Percentiles rank a stretch among this genome's conserved stretches.
These are phyloP conservation scores for Flammula alnicola DNA, from an alignment of 1,284 basidiomycete genomes.

Conservation along the genomic window DNA sequence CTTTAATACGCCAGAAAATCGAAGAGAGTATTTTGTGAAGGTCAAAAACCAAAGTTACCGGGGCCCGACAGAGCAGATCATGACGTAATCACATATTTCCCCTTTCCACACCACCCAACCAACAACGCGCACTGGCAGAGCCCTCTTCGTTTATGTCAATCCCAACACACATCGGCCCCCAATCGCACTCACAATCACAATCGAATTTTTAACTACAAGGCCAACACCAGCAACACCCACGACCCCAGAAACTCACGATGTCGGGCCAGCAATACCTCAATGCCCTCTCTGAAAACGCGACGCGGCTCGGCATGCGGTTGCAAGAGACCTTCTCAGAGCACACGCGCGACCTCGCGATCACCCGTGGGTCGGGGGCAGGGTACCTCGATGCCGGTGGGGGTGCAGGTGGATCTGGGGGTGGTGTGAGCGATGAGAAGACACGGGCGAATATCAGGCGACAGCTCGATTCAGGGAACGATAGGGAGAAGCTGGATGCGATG, in stretches of 20 bases:
- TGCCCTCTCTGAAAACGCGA: constrained; percentile 78
- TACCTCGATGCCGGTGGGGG: constrained; percentile 70
- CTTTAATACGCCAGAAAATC: too few species aligned
- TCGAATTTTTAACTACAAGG: too few species aligned
- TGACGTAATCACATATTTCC: constrained; percentile 12
- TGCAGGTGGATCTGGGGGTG: too few species aligned
- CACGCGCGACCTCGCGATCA: constrained; percentile 70
- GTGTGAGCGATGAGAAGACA: constrained; percentile 64
- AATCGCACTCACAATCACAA: too few species aligned
- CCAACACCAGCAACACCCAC: too few species aligned
- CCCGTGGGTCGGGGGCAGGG: constrained; percentile 55
- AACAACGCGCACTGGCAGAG: background rate
- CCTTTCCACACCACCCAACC: background rate
- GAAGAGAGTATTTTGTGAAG: too few species aligned
- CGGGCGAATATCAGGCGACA: constrained; percentile 78
- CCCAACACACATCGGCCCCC: too few species aligned
- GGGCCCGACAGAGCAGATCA: background rate
- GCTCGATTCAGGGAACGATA: constrained; percentile 84
- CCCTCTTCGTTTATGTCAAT: background rate
- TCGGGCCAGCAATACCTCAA: constrained; percentile 65
- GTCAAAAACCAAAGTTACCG: too few species aligned
- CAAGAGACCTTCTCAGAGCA: constrained; percentile 81
- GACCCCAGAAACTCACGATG: constrained; percentile 42
- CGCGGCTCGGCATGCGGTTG: constrained; percentile 76
- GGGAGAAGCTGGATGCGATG: constrained; percentile 92